Evolutionary conservation across 305 asterid species (phyloP), one percentile per base, ranked within the genome.

Genomic region (Fraxinus angustifolia): DNA sequence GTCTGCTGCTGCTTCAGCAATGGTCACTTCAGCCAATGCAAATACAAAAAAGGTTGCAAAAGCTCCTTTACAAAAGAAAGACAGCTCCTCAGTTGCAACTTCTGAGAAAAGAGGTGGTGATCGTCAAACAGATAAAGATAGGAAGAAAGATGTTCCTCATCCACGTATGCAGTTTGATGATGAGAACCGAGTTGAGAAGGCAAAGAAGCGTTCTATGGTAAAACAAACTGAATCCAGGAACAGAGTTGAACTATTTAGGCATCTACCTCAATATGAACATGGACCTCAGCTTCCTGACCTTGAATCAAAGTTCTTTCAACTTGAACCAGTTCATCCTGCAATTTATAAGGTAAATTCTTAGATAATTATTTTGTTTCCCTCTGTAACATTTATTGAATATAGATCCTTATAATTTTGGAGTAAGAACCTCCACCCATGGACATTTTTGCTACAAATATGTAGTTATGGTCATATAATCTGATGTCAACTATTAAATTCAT

Each of bases 121-220:
- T 79, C 93, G 90, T 73, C 89, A 85, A 62, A 77, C 87, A 75
- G 97, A 93, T 85, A 94, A 94, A 87, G 97, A 93, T 82, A 88
- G 93, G 86, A 94, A 91, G 90, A 94, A 93, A 88, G 97, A 93
- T 48, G 91, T 87, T 67, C 98, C 97, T 79, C 96, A 90, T 87
- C 98, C 98, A 6, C 89, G 97, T 33, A 89, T 93, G 97, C 98
- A 94, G 88, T 94, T 94, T 86, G 98, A 94, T 81, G 98, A 94
- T 84, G 86, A 89, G 82, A 86, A 78, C 79, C 92, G 96, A 72
- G 97, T 94, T 83, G 97, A 93, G 78, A 94, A 94, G 91, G 97
- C 97, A 65, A 94, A 93, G 87, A 94, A 93, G 86, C 93, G 93
- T n/a, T 87, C 97, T 11, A 92, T 93, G 12, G 93, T 94, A 28